These are phyloP conservation scores for Phyllosticta citrichinensis DNA, from an alignment of 2,329 filamentous ascomycete species.

Conservation along the genomic window DNA sequence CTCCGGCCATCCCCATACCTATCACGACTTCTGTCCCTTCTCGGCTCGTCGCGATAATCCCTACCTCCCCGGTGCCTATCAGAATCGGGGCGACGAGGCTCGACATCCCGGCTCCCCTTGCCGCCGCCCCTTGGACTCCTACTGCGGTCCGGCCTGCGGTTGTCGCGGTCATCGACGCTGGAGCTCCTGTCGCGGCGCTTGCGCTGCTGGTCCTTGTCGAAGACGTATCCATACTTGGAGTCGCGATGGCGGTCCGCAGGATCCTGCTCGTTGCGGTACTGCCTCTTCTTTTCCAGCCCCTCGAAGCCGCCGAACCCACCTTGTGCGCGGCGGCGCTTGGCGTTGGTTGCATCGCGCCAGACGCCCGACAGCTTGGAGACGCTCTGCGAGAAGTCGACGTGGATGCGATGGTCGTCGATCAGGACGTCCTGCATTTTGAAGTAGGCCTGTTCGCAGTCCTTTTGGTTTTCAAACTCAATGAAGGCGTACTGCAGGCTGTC, in stretches of 20 bases:
- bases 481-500: conserved; percentile 97
- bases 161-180: conserved; percentile 13
- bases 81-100: conserved; percentile 18
- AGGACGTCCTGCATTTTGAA: conserved; percentile 98
- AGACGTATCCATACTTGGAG: conserved; percentile 66
- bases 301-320: conserved; percentile 83
- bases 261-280: conserved; percentile 60
- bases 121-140: conserved; percentile 29
- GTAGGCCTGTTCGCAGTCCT: conserved; percentile 87
- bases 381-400: conserved; percentile 97
- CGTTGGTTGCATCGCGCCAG: conserved; percentile 79
- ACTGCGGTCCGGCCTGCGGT: conserved; percentile 22
- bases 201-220: conserved; percentile 60
- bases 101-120: not conserved
- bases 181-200: conserved; percentile 12
- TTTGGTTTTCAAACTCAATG: conserved; percentile 90
- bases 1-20: conserved; percentile 27
- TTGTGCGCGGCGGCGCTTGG: conserved; percentile 55
- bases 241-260: conserved; percentile 22
- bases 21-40: conserved; percentile 29
- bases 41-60: conserved; percentile 25
- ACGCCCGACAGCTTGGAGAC: conserved; percentile 76
- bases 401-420: conserved; percentile 94
- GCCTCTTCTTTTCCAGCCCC: conserved; percentile 77
- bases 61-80: conserved; percentile 12